A percentile compares a stretch with the other conserved stretches of the same genome.
These are phyloP conservation scores for Talaromyces nanjingensis DNA, from an alignment of 495 filamentous ascomycete genomes.

Conservation along the genomic window DNA sequence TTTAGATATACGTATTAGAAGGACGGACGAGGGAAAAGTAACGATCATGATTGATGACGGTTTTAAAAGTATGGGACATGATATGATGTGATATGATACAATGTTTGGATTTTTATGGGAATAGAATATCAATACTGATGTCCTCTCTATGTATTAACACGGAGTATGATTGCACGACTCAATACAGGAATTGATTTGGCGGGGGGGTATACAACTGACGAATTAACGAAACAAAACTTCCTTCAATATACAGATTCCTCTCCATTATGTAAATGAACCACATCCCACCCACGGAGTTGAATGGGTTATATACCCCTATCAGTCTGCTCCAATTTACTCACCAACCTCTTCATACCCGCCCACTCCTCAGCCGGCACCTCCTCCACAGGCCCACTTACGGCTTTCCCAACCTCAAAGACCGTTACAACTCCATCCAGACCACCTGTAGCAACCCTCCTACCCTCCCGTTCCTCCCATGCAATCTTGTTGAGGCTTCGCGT, in stretches of 20 bases:
- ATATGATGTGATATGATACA: not conserved
- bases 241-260: not conserved
- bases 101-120: not conserved
- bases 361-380: constrained; percentile 80
- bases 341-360: constrained; percentile 79
- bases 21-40: not conserved
- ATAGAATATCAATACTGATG: not conserved
- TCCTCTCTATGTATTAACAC: not conserved
- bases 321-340: constrained; percentile 56
- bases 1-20: constrained; percentile 47
- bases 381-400: constrained; percentile 68
- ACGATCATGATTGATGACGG: not conserved
- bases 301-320: constrained; percentile 28
- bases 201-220: constrained; percentile 5
- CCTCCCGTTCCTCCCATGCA: constrained; percentile 87
- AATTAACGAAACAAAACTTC: not conserved
- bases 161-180: not conserved
- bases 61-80: not conserved
- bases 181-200: not conserved
- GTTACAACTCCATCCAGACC: constrained; percentile 85
- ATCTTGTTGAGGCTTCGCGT: constrained; percentile 84
- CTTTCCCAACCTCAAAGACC: constrained; percentile 87
- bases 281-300: no score
- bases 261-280: no score
- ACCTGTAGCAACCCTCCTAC: constrained; percentile 76